These are phyloP conservation scores for Coemansia sp. DNA, from an alignment of 192 early-diverging fungal genomes.

Conservation along the genomic window DNA sequence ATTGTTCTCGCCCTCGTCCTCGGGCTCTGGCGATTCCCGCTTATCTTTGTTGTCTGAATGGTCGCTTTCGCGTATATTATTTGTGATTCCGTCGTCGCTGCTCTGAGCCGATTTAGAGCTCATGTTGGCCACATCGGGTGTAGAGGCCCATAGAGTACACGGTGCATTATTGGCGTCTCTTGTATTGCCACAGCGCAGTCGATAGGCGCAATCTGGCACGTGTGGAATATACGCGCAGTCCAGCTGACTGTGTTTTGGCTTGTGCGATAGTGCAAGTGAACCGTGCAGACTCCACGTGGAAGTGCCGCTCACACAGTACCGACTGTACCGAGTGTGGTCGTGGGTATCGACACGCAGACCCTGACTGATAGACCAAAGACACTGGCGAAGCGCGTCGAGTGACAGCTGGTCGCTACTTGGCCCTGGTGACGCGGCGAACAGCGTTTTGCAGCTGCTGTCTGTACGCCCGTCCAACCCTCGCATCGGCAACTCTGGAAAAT, in stretches of 20 bases:
- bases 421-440: background rate
- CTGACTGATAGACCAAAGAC: slow-evolving; percentile 1
- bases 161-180: background rate
- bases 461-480: slow-evolving; percentile 16
- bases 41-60: background rate
- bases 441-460: background rate
- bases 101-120: background rate
- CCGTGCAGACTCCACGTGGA: background rate
- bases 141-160: background rate
- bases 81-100: background rate
- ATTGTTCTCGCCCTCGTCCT: slow-evolving; percentile 8
- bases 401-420: background rate
- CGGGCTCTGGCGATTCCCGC: slow-evolving; percentile 6
- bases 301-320: background rate
- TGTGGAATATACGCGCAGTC: background rate
- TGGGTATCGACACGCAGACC: background rate
- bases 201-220: background rate
- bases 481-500: background rate
- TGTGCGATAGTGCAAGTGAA: background rate
- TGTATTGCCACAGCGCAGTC: background rate
- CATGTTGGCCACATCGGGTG: background rate
- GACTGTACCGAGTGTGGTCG: background rate
- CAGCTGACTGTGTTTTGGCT: background rate
- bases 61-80: background rate
- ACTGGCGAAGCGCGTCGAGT: background rate